These are phyloP conservation scores for Patellaria atrata DNA, from an alignment of 495 filamentous ascomycete genomes.

Conservation along the genomic window DNA sequence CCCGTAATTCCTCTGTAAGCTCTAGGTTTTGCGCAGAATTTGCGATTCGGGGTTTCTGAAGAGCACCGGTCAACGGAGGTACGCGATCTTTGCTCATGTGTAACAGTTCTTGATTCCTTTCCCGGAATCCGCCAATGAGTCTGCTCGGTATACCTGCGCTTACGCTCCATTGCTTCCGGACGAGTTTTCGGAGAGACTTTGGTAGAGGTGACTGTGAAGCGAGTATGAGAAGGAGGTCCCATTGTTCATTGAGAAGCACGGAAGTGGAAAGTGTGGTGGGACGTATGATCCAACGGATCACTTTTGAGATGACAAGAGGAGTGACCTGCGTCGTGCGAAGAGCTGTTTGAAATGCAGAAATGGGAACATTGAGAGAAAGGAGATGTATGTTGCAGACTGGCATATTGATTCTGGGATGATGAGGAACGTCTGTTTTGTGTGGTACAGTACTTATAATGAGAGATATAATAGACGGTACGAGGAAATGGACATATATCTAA, in stretches of 20 bases:
- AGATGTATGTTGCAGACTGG: slow-evolving; percentile 26
- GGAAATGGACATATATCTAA: no score
- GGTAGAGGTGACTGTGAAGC: slow-evolving; percentile 29
- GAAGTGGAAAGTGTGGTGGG: slow-evolving; percentile 35
- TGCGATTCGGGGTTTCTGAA: slow-evolving; percentile 23
- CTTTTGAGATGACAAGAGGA: slow-evolving; percentile 35
- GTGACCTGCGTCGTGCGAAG: slow-evolving; percentile 16
- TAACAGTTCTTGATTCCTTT: slow-evolving; percentile 34
- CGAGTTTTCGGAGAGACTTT: slow-evolving; percentile 19
- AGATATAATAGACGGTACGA: no score
- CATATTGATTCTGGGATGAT: no score
- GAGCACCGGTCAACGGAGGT: slow-evolving; percentile 30
- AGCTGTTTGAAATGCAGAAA: slow-evolving; percentile 19
- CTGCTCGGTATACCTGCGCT: slow-evolving; percentile 40
- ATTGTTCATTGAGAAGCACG: slow-evolving; percentile 33
- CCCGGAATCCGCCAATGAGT: slow-evolving; percentile 33
- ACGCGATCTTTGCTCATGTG: slow-evolving; percentile 24
- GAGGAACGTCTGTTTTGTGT: no score
- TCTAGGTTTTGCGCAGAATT: slow-evolving; percentile 39
- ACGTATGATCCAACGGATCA: slow-evolving; percentile 43
- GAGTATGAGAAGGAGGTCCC: slow-evolving; percentile 45
- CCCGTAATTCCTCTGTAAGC: slow-evolving; percentile 34
- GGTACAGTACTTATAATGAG: no score
- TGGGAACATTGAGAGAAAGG: slow-evolving; percentile 18
- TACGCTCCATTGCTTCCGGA: slow-evolving; percentile 33